Conservation (phyloP, 2,329 filamentous ascomycete species). For the Sporothrix mexicana region DNA sequence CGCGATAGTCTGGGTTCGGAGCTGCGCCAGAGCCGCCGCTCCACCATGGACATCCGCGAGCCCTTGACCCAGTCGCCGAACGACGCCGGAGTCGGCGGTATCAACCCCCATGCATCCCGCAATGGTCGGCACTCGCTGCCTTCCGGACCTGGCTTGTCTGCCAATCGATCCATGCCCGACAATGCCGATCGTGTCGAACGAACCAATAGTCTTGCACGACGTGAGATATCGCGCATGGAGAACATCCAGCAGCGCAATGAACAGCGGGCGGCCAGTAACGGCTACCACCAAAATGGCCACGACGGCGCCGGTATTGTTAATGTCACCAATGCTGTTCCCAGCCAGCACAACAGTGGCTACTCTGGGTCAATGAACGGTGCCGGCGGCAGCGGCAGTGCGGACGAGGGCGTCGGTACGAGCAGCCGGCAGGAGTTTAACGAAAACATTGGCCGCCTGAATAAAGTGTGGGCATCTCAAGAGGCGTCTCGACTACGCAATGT, state of each 20-base stretch:
- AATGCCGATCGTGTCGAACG: conserved; percentile 50
- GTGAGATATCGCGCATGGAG: conserved; percentile 60
- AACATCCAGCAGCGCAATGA: conserved; percentile 59
- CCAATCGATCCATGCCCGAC: neutral
- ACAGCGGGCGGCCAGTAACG: conserved; percentile 50
- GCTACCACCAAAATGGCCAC: neutral
- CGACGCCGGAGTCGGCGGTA: conserved; percentile 16
- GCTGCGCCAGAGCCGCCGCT: conserved; percentile 53
- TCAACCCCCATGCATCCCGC: conserved; percentile 28
- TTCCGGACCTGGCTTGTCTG: conserved; percentile 43
- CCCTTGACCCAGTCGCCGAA: conserved; percentile 36
- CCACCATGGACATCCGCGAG: conserved; percentile 42
- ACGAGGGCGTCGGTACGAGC: conserved; percentile 37
- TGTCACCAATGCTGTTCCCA: neutral
- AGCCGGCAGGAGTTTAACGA: conserved; percentile 50
- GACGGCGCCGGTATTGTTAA: neutral
- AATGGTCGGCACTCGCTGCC: conserved; percentile 45
- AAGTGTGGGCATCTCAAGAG: conserved; percentile 62
- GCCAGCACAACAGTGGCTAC: conserved; percentile 37
- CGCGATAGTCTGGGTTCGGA: conserved; percentile 47
- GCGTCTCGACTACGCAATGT: conserved; percentile 50
- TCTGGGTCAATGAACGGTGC: conserved; percentile 26
- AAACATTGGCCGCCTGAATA: conserved; percentile 59
- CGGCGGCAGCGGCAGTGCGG: conserved; percentile 40
- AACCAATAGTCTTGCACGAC: conserved; percentile 56